phyloP scores from a whole-genome alignment of 495 filamentous ascomycete species.

The Lindgomyces ingoldianus region DNA sequence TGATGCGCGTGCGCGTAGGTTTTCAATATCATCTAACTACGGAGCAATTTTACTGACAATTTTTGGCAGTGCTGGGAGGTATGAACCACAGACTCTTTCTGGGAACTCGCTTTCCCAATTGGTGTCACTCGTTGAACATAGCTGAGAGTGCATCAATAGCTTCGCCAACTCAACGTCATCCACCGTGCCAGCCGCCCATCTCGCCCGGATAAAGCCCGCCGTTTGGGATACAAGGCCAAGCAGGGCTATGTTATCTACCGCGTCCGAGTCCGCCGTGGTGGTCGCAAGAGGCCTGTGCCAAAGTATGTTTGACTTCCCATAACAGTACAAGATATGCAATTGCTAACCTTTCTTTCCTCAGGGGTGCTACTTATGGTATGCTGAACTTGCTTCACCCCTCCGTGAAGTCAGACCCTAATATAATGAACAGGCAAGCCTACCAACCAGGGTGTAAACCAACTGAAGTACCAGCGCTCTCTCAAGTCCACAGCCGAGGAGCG shows the following conservation, averaged over 20 bases:
- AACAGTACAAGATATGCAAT: neutral
- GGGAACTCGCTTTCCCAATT: constrained; percentile 43
- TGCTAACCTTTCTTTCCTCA: constrained; percentile 53
- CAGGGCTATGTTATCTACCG: constrained; percentile 99
- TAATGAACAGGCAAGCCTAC: constrained; percentile 83
- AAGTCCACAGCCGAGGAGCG: constrained; percentile 97
- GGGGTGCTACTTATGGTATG: constrained; percentile 98
- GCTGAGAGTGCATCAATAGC: constrained; percentile 99
- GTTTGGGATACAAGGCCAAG: constrained; percentile 99
- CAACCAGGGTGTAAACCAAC: constrained; percentile 99
- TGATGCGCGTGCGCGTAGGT: constrained; percentile 83
- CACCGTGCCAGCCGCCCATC: constrained; percentile 98
- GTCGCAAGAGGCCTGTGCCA: constrained; percentile 84
- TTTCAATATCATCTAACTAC: neutral
- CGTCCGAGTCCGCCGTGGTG: constrained; percentile 93
- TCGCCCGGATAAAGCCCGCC: constrained; percentile 98
- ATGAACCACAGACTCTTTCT: constrained; percentile 56
- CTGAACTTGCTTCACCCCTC: constrained; percentile 3
- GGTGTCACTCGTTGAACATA: constrained; percentile 99
- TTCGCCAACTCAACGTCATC: constrained; percentile 97
- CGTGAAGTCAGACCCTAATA: constrained; percentile 15
- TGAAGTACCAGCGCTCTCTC: constrained; percentile 99
- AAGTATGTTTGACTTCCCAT: constrained; percentile 35
- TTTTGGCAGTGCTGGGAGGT: constrained; percentile 89
- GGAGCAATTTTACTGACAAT: constrained; percentile 18